Percentiles rank a stretch among this genome's conserved stretches.
These are phyloP conservation scores for Venturiaceae sp. DNA, from an alignment of 2,329 filamentous ascomycete species.

Conservation along the genomic window DNA sequence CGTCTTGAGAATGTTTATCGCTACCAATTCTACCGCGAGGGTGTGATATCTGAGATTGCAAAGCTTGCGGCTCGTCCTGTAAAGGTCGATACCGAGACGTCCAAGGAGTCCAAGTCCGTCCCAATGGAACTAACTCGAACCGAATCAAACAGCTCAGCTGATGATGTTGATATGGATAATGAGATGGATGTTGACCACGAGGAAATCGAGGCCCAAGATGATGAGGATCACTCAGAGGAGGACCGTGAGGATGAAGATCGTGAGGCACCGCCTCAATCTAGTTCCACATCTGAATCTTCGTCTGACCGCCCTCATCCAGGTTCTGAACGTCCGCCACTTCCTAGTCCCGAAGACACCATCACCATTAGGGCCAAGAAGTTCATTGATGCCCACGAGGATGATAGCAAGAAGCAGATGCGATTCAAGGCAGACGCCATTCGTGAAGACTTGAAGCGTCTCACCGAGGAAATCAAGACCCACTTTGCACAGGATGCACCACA, in stretches of 20 bases:
- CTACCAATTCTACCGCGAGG: constrained; percentile 95
- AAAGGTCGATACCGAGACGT: constrained; percentile 18
- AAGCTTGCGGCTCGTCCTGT: constrained; percentile 55
- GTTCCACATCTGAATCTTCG: constrained; percentile 57
- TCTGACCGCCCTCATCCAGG: constrained; percentile 29
- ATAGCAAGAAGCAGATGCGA: constrained; percentile 64
- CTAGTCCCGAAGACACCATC: constrained; percentile 48
- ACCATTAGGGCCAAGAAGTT: constrained; percentile 72
- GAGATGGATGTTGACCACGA: constrained; percentile 29
- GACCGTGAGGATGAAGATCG: constrained; percentile 40
- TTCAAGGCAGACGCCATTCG: constrained; percentile 71
- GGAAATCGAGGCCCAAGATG: constrained; percentile 43
- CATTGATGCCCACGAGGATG: constrained; percentile 70
- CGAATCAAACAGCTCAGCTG: background rate
- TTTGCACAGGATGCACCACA: constrained; percentile 41
- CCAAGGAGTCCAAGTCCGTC: constrained; percentile 10
- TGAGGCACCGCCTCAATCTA: constrained; percentile 32
- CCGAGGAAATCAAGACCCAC: constrained; percentile 59
- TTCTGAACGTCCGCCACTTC: constrained; percentile 16
- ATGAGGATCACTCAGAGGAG: constrained; percentile 32
- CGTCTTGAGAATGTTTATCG: constrained; percentile 82
- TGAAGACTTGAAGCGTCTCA: constrained; percentile 59
- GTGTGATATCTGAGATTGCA: constrained; percentile 83
- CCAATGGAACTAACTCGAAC: background rate
- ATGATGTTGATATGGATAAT: background rate